Conservation (phyloP, 2,329 filamentous ascomycete genomes). For the Xylaria sp. region DNA sequence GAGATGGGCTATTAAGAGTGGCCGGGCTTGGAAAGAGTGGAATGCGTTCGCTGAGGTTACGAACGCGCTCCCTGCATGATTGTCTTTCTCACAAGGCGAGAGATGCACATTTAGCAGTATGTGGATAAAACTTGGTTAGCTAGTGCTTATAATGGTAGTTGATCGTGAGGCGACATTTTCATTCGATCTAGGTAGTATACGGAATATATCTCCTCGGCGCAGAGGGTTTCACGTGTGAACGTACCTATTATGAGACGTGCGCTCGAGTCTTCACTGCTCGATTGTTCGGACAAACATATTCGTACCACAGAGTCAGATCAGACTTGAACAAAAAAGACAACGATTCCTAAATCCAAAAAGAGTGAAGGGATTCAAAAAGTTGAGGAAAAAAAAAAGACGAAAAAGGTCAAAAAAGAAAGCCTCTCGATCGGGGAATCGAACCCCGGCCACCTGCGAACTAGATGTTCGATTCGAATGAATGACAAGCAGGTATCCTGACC, state of each 20-base stretch:
- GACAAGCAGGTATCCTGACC: conserved; percentile 18
- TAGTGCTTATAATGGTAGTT: too few relatives aligned
- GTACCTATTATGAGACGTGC: too few relatives aligned
- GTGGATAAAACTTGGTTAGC: not conserved
- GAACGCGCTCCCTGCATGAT: conserved; percentile 42
- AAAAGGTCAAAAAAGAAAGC: not conserved
- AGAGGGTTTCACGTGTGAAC: too few relatives aligned
- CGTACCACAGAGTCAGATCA: too few relatives aligned
- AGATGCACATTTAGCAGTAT: not conserved
- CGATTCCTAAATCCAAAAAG: not conserved
- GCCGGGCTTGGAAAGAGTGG: conserved; percentile 80
- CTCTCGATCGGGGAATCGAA: conserved; percentile 36
- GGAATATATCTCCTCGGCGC: too few relatives aligned
- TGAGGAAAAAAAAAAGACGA: not conserved
- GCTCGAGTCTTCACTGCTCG: too few relatives aligned
- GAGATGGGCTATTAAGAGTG: conserved; percentile 80
- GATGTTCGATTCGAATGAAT: not conserved
- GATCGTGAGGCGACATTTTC: too few relatives aligned
- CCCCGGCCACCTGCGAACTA: conserved; percentile 30
- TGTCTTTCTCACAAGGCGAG: not conserved
- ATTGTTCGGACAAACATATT: too few relatives aligned
- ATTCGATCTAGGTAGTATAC: too few relatives aligned
- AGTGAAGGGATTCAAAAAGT: not conserved
- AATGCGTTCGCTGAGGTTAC: conserved; percentile 77
- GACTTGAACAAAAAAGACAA: not conserved